These are phyloP conservation scores for Leucogyrophana mollusca DNA, from an alignment of 768 basidiomycete species.

Conservation along the genomic window DNA sequence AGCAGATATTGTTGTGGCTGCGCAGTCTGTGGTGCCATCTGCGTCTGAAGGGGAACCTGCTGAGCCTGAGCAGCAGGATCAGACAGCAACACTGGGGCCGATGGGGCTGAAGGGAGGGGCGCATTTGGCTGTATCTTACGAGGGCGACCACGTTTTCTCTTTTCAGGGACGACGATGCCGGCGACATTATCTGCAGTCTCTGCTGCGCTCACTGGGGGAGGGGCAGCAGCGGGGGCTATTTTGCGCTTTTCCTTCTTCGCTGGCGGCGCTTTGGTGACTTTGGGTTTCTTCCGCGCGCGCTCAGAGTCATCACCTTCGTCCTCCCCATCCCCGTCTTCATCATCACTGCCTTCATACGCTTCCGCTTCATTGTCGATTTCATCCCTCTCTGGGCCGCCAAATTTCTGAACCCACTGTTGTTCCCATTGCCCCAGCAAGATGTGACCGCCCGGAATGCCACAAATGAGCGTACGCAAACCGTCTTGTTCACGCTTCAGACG, in stretches of 20 bases:
- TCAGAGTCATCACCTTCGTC: constrained; percentile 39
- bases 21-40: constrained; percentile 12
- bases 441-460: constrained; percentile 72
- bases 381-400: constrained; percentile 78
- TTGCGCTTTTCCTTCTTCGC: constrained; percentile 45
- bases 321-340: constrained; percentile 40
- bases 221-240: constrained; percentile 29
- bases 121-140: constrained; percentile 63
- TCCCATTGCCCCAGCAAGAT: constrained; percentile 76
- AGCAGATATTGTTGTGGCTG: constrained; percentile 66
- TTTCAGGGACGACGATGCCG: constrained; percentile 51
- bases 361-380: constrained; percentile 58
- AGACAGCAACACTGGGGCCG: constrained; percentile 15
- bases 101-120: constrained; percentile 29
- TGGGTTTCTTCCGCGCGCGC: constrained; percentile 64
- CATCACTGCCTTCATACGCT: constrained; percentile 35
- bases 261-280: constrained; percentile 38
- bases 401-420: constrained; percentile 64
- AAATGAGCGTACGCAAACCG: constrained; percentile 67
- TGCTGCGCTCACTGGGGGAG: constrained; percentile 19
- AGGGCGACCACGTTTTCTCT: constrained; percentile 82
- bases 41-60: constrained; percentile 8
- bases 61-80: constrained; percentile 13
- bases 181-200: constrained; percentile 24
- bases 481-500: constrained; percentile 74